Base-by-base conservation (phyloP, 2,329 filamentous ascomycete genomes). In the Ilyonectria sp. region DNA sequence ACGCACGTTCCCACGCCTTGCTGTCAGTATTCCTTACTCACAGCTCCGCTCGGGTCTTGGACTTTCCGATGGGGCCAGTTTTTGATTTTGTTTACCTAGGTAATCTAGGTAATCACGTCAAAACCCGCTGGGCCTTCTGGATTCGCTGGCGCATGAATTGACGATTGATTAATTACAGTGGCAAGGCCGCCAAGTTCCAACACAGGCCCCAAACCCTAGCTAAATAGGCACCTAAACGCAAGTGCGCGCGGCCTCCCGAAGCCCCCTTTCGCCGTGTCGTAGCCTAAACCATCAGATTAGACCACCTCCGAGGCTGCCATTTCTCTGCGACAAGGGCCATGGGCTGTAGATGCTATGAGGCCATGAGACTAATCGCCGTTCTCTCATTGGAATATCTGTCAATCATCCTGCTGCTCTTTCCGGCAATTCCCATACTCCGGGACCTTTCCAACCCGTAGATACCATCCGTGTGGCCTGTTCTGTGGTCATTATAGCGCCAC, bases 401-500 rank as follows among this genome's bases (percentile, higher is more conserved):
- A 59, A 46, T 33, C 57, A 60, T 53, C 21, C 54, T 43, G 40
- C 33, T 44, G 44, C 35, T 31, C 46, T 50, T 74, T 53, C 68
- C 66, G 67, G 60, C 37, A 71, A 70, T 64, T 67, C 61, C 60
- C 64, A 63, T 43, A 31, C 56, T 63, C 53, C 44, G 69, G 62
- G 47, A 52, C 23, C 55, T 57, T 65, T 54, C 46, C n/a, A 65
- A 47, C 62, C 64, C 62, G 63, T 54, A 54, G 66, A 26, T 58
- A 23, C 52, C 56, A 50, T 67, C 46, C 46, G 56, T 70, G 68
- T 76, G 74, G 74, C 71, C 68, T 76, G 74, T 75, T 76, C 65
- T 68, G 52, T 61, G 65, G 68, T 69, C 71, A 76, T 74, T 75
- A 60, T 76, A 75, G 67, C 74, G 74, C 74, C 74, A 76, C 74